Percentiles rank a stretch among this genome's conserved stretches.
phyloP scores from a whole-genome alignment of 2,329 filamentous ascomycete genomes.

The Pseudogymnoascus destructans region DNA sequence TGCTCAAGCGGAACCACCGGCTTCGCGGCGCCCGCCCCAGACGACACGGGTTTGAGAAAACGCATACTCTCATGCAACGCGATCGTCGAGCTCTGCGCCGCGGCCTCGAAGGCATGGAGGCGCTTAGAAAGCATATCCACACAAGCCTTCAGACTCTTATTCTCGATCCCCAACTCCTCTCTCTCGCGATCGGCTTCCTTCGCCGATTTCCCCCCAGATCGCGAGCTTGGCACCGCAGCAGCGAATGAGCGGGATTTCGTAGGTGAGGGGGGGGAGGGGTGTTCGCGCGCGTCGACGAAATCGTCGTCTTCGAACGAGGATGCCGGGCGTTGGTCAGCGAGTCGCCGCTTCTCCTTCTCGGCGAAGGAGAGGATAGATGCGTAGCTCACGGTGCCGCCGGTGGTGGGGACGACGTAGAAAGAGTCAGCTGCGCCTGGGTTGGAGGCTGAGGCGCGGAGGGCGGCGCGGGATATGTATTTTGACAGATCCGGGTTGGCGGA shows the following conservation, averaged over 20 bases:
- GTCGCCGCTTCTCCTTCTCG: conserved; percentile 50
- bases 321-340: conserved; percentile 21
- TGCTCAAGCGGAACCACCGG: conserved; percentile 10
- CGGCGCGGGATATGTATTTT: conserved; percentile 73
- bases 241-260: conserved; percentile 28
- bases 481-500: conserved; percentile 60
- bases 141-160: conserved; percentile 69
- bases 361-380: conserved; percentile 70
- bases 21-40: conserved; percentile 26
- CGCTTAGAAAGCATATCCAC: conserved; percentile 77
- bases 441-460: conserved; percentile 60
- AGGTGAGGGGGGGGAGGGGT: conserved; percentile 31
- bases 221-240: conserved; percentile 8
- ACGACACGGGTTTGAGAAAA: conserved; percentile 46
- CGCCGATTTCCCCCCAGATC: conserved; percentile 32
- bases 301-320: conserved; percentile 15
- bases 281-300: conserved; percentile 32
- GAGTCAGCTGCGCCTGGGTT: conserved; percentile 46
- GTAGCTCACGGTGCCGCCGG: conserved; percentile 84
- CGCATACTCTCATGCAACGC: conserved; percentile 73
- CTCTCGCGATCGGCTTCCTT: conserved; percentile 45
- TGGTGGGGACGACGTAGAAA: conserved; percentile 90
- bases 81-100: conserved; percentile 74
- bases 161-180: conserved; percentile 83
- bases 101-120: conserved; percentile 86